A percentile compares a stretch with the other conserved stretches of the same genome.
These are phyloP conservation scores for Penicillium sp. DNA, from an alignment of 2,329 filamentous ascomycete genomes.

Conservation along the genomic window DNA sequence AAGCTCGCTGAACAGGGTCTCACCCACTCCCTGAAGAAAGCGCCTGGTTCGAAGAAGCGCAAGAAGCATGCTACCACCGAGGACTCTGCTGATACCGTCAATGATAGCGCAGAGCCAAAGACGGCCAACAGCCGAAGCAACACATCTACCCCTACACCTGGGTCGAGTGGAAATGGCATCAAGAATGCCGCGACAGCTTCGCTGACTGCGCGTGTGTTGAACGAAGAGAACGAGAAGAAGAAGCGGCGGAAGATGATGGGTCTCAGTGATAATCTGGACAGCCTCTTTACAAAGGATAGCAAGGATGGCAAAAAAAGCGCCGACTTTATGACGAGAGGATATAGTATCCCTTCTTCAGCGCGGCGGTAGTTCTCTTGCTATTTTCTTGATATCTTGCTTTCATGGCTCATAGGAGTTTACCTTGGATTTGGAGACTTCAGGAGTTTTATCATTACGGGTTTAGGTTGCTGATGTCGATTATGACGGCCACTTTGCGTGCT, in stretches of 20 bases:
- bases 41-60: conserved; percentile 61
- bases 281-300: conserved; percentile 48
- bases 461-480: not conserved
- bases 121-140: not conserved
- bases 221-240: conserved; percentile 77
- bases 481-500: not conserved
- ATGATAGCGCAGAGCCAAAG: conserved; percentile 26
- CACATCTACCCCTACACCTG: conserved; percentile 31
- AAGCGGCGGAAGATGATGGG: conserved; percentile 70
- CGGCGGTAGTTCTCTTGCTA: conserved; percentile 30
- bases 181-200: conserved; percentile 84
- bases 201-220: conserved; percentile 77
- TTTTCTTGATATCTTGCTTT: not conserved
- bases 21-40: conserved; percentile 85
- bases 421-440: conserved; percentile 2
- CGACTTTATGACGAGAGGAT: conserved; percentile 59
- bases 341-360: conserved; percentile 46
- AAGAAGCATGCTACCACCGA: conserved; percentile 59
- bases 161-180: conserved; percentile 56
- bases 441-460: not conserved
- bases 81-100: too few relatives aligned
- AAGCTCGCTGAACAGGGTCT: conserved; percentile 67
- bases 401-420: conserved; percentile 3
- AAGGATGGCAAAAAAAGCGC: conserved; percentile 43
- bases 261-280: conserved; percentile 54